Base-by-base conservation (phyloP, 441 rosid species). In the Populus hybrid region DNA sequence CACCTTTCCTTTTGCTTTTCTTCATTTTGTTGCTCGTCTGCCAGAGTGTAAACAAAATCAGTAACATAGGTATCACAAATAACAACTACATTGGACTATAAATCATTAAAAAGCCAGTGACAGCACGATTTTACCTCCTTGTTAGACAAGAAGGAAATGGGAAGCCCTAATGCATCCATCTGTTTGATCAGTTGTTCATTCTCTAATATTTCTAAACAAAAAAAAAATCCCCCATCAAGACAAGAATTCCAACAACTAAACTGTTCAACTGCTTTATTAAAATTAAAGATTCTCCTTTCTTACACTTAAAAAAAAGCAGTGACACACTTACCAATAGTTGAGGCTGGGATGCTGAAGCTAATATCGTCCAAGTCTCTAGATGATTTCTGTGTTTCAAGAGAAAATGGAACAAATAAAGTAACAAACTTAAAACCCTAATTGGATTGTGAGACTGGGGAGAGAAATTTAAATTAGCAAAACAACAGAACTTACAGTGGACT, bases 151-250 rank as follows among this genome's bases (percentile, higher is more conserved):
- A 96, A 96, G 3, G 94, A 83, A 75, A 87, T 77, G 1, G 98
- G 99, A 82, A 96, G 98, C 74, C 96, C 98, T 67, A 90, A 68
- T 59, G 79, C 90, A 68, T 84, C 82, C 98, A 94, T 90, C 84
- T 90, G 89, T 69, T 85, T 76, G 1, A 81, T 70, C 81, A 90
- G 75, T 75, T 86, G 91, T 36, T 80, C 70, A 32, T 91, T 93
- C 77, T 83, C 93, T 11, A 67, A 78, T 26, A 61, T 79, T 28
- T 87, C 94, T 86, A 42, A 68, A 72, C 57, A 50, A 40, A 40
- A 24, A 10, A 5, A 57, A 10, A 0, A 35, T n/a, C 21, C 30
- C 1, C 10, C 26, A 67, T 61, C 32, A 35, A 9, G 36, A 72
- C 72, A 79, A 63, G 23, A 23, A 40, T 50, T 53, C 16, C 20